phyloP scores from a whole-genome alignment of 106 monocot species.

The Chionographis japonica region DNA sequence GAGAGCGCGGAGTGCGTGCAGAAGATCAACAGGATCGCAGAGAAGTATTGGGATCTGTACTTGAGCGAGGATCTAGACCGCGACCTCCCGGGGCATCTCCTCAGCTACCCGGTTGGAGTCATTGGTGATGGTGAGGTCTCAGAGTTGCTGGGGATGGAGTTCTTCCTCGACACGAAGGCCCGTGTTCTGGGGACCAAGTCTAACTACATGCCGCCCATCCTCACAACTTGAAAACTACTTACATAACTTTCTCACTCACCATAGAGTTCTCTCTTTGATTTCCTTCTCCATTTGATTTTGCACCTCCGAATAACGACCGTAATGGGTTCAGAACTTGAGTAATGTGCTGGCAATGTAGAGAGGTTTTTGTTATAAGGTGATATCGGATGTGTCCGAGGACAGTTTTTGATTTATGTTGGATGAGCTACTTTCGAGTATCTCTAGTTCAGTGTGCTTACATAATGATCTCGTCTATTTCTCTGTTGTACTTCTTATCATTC shows the following conservation, averaged over 20 bases:
- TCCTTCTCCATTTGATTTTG: not conserved
- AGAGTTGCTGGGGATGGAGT: constrained; percentile 24
- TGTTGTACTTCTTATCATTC: too few relatives aligned
- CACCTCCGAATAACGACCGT: not conserved
- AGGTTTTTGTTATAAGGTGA: too few relatives aligned
- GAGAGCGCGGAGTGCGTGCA: constrained; percentile 56
- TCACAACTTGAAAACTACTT: constrained; percentile 39
- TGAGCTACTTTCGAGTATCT: too few relatives aligned
- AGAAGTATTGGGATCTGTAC: constrained; percentile 60
- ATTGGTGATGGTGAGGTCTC: constrained; percentile 27
- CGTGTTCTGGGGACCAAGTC: constrained; percentile 51
- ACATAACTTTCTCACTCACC: not conserved
- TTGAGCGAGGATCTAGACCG: constrained; percentile 20
- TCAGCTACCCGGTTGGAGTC: constrained; percentile 49
- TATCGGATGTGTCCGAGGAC: too few relatives aligned
- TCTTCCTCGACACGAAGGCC: constrained; percentile 67
- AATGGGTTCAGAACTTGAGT: too few relatives aligned
- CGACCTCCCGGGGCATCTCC: constrained; percentile 67
- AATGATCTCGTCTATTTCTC: too few relatives aligned
- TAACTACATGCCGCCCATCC: constrained; percentile 55
- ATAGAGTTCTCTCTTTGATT: not conserved
- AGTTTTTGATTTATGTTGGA: too few relatives aligned
- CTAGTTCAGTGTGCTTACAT: too few relatives aligned
- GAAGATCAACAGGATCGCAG: constrained; percentile 56
- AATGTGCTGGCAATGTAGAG: too few relatives aligned